These are phyloP conservation scores for Osmozyma mogii DNA, from an alignment of 805 yeast genomes.

Conservation along the genomic window DNA sequence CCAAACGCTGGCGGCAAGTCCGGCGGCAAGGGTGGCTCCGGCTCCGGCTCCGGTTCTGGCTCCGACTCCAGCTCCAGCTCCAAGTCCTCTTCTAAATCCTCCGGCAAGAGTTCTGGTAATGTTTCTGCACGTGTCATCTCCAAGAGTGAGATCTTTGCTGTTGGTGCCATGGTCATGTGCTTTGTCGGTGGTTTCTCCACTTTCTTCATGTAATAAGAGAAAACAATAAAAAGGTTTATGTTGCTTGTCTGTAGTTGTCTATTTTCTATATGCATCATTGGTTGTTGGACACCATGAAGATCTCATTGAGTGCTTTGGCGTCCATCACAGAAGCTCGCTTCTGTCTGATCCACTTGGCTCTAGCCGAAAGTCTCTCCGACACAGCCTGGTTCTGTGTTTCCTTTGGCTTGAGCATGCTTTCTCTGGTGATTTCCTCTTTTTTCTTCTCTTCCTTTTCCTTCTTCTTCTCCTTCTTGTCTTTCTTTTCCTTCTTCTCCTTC, in stretches of 20 bases:
- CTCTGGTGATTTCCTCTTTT: conserved; percentile 34
- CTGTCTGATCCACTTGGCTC: conserved; percentile 84
- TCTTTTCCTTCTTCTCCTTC: conserved; percentile 26
- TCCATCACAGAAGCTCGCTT: conserved; percentile 91
- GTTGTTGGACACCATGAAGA: conserved; percentile 70
- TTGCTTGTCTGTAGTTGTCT: neutral
- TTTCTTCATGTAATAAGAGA: conserved; percentile 17
- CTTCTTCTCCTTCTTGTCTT: conserved; percentile 3
- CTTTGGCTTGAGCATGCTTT: conserved; percentile 17
- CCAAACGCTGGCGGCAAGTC: neutral
- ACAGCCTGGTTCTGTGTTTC: conserved; percentile 11
- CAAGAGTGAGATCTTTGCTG: conserved; percentile 25
- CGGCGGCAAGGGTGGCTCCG: conserved; percentile 1
- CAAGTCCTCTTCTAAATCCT: conserved; percentile 15
- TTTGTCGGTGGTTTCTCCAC: conserved; percentile 39
- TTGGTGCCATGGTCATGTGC: conserved; percentile 27
- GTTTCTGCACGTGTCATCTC: conserved; percentile 18
- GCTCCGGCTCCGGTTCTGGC: conserved; percentile 11
- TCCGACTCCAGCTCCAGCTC: conserved; percentile 18
- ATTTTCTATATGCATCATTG: neutral
- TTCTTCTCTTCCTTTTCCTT: conserved; percentile 16
- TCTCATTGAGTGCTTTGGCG: conserved; percentile 80
- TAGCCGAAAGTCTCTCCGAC: conserved; percentile 43
- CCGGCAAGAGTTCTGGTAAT: conserved; percentile 13
- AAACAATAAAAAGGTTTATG: conserved; percentile 4